Evolutionary conservation across 2,329 filamentous ascomycete species (phyloP), one percentile per base, ranked within the genome.

Genomic region (Colletotrichum graminicola): DNA sequence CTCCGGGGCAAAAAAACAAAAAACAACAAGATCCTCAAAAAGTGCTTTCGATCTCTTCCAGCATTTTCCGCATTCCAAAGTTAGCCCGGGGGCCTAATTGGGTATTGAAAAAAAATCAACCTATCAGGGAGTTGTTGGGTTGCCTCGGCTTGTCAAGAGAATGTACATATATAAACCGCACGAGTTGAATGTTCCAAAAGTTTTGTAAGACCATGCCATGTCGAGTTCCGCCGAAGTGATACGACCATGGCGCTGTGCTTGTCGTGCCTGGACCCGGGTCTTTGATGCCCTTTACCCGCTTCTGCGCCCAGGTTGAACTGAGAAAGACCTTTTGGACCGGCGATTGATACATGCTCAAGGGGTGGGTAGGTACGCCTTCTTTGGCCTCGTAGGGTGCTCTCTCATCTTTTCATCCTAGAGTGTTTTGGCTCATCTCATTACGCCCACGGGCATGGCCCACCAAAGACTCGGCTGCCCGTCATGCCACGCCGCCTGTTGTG

Each of bases 101-200:
- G 41, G 64, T 32, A 68, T 54, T 43, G 29, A n/a, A 45, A 67
- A 47, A 67, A 62, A 47, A 67, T 29, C 43, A 34, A 59, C 47
- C 41, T 34, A 26, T 57, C 41, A 36, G 51, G 66, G 60, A 64
- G 52, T 26, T 34, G 66, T 34, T 34, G 66, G 66, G 34, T 64
- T 43, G 26, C 49, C 61, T 52, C 34, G 29, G 45, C 56, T 54
- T 62, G 36, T 61, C 60, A 29, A 57, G 52, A 64, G 49, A 68
- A 26, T 68, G 66, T 68, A 68, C 52, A 68, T 68, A 64, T 63
- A 57, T 62, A 32, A 51, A 43, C 62, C 51, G 52, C n/a, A 64
- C 32, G 60, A 59, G 43, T 64, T 63, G 66, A 64, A 68, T 59
- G 60, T 68, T 68, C 5, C 23, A 68, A 68, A 64, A 64, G 26